These are phyloP conservation scores for Diversispora eburnea DNA, from an alignment of 192 early-diverging fungal genomes.

Conservation along the genomic window DNA sequence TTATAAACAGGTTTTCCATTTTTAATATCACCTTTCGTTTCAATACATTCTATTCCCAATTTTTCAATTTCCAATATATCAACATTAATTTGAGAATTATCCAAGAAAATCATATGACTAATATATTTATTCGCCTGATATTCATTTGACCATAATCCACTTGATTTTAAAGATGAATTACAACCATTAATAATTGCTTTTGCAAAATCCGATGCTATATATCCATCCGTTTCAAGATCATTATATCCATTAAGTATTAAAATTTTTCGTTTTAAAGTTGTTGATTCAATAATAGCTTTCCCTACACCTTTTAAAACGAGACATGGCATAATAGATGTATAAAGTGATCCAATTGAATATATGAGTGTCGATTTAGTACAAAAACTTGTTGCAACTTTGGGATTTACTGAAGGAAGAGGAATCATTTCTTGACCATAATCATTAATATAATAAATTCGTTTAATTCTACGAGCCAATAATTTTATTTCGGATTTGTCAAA, in stretches of 20 bases:
- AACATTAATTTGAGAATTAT: conserved; percentile 49
- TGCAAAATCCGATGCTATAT: conserved; percentile 70
- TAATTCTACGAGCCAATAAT: conserved; percentile 44
- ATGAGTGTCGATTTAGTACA: conserved; percentile 51
- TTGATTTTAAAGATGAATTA: conserved; percentile 45
- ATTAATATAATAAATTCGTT: conserved; percentile 69
- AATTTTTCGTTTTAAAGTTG: background rate
- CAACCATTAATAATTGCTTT: conserved; percentile 62
- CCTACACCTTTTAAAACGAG: conserved; percentile 67
- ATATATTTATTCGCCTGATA: conserved; percentile 41
- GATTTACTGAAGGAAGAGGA: conserved; percentile 54
- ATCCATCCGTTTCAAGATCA: conserved; percentile 35
- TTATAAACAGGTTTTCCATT: conserved; percentile 35
- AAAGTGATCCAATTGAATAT: conserved; percentile 72
- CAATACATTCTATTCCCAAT: conserved; percentile 48
- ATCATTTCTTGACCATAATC: conserved; percentile 67
- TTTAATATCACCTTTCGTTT: conserved; percentile 24
- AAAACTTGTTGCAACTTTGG: conserved; percentile 51
- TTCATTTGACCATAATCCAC: conserved; percentile 36
- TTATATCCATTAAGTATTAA: background rate
- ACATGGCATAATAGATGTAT: conserved; percentile 71
- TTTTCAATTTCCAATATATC: conserved; percentile 42
- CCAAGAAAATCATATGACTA: conserved; percentile 50
- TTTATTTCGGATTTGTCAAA: conserved; percentile 29
- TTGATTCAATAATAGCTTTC: conserved; percentile 48